These are phyloP conservation scores for Solanum ossicruentum DNA, from an alignment of 257 asterid genomes.

Conservation along the genomic window DNA sequence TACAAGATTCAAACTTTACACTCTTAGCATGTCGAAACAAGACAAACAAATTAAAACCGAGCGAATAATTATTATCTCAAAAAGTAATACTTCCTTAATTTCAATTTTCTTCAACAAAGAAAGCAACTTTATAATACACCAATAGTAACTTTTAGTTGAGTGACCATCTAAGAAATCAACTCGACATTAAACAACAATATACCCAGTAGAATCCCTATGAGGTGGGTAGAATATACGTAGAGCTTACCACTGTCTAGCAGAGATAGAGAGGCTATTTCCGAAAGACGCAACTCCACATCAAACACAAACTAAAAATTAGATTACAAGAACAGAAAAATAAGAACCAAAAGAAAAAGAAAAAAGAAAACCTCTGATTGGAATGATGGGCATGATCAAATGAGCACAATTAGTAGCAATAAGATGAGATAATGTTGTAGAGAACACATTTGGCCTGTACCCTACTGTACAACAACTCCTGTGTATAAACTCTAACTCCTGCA, in stretches of 20 bases:
- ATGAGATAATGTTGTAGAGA: conserved; percentile 87
- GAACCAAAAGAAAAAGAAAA: background rate
- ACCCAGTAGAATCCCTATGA: too few species aligned
- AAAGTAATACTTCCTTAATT: background rate
- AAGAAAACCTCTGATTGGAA: conserved; percentile 61
- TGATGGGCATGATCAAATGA: conserved; percentile 66
- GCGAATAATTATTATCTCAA: background rate
- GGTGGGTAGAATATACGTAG: too few species aligned
- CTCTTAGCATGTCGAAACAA: background rate
- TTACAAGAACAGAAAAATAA: background rate
- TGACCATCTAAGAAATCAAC: background rate
- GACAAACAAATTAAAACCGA: background rate
- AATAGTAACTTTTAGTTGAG: background rate
- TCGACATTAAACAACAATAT: background rate
- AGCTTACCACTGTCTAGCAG: too few species aligned
- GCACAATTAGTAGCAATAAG: conserved; percentile 72
- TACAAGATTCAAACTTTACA: background rate
- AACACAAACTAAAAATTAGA: background rate
- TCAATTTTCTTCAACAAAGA: background rate
- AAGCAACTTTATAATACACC: background rate
- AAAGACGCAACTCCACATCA: too few species aligned
- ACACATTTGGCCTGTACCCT: conserved; percentile 84
- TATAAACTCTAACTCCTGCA: conserved; percentile 74
- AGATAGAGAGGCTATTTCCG: too few species aligned
- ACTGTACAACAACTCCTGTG: conserved; percentile 82